Evolutionary conservation across 2,329 filamentous ascomycete genomes (phyloP).

Genomic region (Cladobotryum mycophilum): DNA sequence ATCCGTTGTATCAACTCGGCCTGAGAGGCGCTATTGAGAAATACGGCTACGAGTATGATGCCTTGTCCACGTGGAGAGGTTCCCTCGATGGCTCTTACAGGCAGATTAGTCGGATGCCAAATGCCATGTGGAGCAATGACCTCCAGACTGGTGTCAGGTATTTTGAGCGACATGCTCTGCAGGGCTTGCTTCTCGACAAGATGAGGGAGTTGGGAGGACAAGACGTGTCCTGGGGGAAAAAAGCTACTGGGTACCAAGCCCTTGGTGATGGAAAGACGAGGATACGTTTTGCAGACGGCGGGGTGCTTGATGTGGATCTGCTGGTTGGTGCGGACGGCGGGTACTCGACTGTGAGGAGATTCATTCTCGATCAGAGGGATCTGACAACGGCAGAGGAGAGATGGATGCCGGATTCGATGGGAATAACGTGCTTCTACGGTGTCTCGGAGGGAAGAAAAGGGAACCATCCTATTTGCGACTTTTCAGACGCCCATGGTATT

Average conservation of each 20-base stretch:
- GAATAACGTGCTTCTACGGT: slow-evolving; percentile 18
- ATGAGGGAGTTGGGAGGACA: slow-evolving; percentile 14
- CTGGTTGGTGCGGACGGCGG: slow-evolving; percentile 19
- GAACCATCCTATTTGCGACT: background rate
- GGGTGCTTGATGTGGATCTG: slow-evolving; percentile 14
- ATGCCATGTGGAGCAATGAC: slow-evolving; percentile 17
- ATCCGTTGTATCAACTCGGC: slow-evolving; percentile 15
- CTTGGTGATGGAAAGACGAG: background rate
- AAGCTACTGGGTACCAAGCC: background rate
- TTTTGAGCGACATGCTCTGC: slow-evolving; percentile 17
- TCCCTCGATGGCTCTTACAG: background rate
- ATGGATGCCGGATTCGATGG: slow-evolving; percentile 20
- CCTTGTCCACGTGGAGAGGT: background rate
- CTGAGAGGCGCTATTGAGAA: slow-evolving; percentile 10
- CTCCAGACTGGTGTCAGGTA: slow-evolving; percentile 15
- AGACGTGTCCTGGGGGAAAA: slow-evolving; percentile 17
- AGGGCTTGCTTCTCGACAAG: slow-evolving; percentile 14
- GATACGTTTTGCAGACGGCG: background rate
- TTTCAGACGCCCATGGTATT: slow-evolving; percentile 15
- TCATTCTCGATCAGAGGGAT: slow-evolving; percentile 15
- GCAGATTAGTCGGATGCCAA: slow-evolving; percentile 9
- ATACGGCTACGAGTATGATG: background rate
- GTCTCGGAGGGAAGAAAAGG: slow-evolving; percentile 13
- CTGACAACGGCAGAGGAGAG: slow-evolving; percentile 10
- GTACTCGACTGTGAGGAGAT: slow-evolving; percentile 16